A percentile compares a stretch with the other conserved stretches of the same genome.
Evolutionary conservation across 225 moss, liverwort and hornwort species (phyloP).

Genomic region (Anthoceros angustus): DNA sequence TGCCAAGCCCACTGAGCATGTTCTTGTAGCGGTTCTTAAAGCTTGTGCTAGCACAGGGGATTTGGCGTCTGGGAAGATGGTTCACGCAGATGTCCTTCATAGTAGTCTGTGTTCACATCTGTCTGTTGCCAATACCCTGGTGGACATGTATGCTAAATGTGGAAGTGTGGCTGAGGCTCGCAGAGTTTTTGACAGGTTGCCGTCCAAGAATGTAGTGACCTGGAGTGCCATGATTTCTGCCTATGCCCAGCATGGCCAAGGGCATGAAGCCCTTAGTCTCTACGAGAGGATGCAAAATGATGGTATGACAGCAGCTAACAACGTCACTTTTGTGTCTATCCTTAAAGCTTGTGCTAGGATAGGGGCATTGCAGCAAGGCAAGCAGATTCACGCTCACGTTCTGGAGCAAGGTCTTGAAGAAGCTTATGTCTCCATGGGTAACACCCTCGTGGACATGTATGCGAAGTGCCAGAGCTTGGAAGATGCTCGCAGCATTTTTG

Average conservation of each 20-base stretch:
- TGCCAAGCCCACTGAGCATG: neutral
- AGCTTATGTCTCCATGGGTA: neutral
- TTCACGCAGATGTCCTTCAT: neutral
- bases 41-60: constrained; percentile 2
- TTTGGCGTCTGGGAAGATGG: neutral
- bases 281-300: neutral
- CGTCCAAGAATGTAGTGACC: neutral
- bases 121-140: constrained; percentile 1
- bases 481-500: neutral
- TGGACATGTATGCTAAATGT: constrained; percentile 4
- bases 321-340: constrained; percentile 1
- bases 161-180: neutral
- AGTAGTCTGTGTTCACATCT: neutral
- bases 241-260: neutral
- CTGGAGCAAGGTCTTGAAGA: neutral
- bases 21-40: neutral
- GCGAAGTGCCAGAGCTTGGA: neutral
- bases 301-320: neutral
- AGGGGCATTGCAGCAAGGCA: neutral
- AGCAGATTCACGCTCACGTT: neutral
- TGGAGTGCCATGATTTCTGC: constrained; percentile 1
- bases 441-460: constrained; percentile 1
- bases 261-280: neutral
- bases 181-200: neutral
- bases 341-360: neutral